A percentile compares a stretch with the other conserved stretches of the same genome.
Conservation (phyloP, 495 filamentous ascomycete genomes). For the Neurospora sublineolata region DNA sequence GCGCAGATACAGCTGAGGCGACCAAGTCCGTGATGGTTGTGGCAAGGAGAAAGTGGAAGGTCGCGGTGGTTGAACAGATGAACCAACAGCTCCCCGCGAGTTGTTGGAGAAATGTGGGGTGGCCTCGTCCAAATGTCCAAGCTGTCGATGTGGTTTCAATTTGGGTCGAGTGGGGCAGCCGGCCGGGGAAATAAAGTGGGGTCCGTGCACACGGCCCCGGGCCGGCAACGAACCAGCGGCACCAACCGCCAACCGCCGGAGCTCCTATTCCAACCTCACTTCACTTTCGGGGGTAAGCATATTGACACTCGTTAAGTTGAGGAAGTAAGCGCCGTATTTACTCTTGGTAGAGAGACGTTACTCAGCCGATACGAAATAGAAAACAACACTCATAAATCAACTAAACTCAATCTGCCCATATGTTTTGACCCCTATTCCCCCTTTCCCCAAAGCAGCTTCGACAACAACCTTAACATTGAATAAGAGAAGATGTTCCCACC, state of each 20-base stretch:
- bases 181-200: constrained; percentile 14
- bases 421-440: neutral
- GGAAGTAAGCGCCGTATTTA: neutral
- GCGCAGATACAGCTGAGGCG: neutral
- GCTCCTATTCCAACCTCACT: neutral
- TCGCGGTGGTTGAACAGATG: neutral
- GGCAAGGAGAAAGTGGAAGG: neutral
- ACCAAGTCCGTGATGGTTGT: neutral
- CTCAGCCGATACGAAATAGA: neutral
- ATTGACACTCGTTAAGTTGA: neutral
- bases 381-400: neutral
- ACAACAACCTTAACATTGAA: neutral
- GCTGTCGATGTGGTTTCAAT: constrained; percentile 5
- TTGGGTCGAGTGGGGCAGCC: neutral
- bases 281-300: neutral
- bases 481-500: neutral
- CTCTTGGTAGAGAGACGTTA: neutral
- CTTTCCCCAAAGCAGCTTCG: neutral
- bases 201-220: constrained; percentile 6
- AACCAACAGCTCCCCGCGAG: neutral
- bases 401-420: neutral
- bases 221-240: neutral
- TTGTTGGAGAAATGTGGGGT: constrained; percentile 4
- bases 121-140: neutral
- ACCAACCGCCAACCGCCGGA: neutral